Evolutionary conservation across 371 early-diverging fungal genomes (phyloP).

Genomic region (Phascolomyces articulosus): DNA sequence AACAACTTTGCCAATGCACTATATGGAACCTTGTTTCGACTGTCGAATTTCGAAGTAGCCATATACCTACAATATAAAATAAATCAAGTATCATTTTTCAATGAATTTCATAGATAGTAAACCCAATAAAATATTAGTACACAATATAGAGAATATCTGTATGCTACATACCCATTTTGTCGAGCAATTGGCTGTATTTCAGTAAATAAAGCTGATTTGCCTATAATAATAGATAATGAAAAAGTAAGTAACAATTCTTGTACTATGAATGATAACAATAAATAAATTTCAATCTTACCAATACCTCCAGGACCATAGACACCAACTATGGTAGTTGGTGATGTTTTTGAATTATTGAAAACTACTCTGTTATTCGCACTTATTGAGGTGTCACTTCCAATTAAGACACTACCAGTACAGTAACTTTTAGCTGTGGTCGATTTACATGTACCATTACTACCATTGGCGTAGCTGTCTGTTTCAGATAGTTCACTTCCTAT

Average conservation of each 20-base stretch:
- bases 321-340: conserved; percentile 29
- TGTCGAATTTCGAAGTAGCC: conserved; percentile 41
- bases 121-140: no score
- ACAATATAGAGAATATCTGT: no score
- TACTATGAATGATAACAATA: no score
- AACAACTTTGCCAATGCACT: conserved; percentile 38
- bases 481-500: conserved; percentile 22
- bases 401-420: conserved; percentile 31
- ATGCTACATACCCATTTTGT: conserved; percentile 49
- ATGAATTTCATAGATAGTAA: no score
- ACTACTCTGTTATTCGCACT: conserved; percentile 14
- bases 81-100: no score
- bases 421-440: conserved; percentile 41
- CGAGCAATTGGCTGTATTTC: conserved; percentile 40
- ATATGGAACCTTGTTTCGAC: conserved; percentile 41
- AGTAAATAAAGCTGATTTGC: conserved; percentile 45
- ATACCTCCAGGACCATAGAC: conserved; percentile 47
- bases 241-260: no score
- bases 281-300: no score
- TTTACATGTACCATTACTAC: no score
- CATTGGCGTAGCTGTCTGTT: no score
- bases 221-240: no score
- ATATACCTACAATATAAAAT: no score
- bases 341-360: conserved; percentile 14
- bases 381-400: conserved; percentile 32